These are phyloP conservation scores for Aleurites moluccanus DNA, from an alignment of 441 rosid species.

Conservation along the genomic window DNA sequence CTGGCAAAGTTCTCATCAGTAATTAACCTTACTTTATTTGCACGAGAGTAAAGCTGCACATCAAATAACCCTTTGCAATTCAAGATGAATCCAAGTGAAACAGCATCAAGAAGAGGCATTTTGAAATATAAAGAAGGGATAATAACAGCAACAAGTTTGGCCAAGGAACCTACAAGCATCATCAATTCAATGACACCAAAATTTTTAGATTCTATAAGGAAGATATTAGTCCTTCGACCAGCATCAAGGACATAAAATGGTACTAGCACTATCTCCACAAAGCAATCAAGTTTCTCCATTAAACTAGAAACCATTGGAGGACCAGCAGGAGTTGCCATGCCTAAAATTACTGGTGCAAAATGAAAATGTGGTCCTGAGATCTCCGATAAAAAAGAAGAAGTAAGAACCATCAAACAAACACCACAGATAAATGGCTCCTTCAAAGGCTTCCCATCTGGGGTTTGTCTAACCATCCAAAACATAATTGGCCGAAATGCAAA, in stretches of 20 bases:
- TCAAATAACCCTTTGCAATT: constrained; percentile 48
- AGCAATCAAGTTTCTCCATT: constrained; percentile 36
- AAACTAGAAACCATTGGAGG: constrained; percentile 37
- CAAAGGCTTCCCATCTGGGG: constrained; percentile 49
- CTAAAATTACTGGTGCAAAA: constrained; percentile 37
- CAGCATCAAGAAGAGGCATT: constrained; percentile 41
- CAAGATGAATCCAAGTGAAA: constrained; percentile 40
- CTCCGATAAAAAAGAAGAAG: constrained; percentile 28
- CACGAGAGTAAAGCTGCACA: constrained; percentile 31
- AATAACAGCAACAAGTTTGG: constrained; percentile 27
- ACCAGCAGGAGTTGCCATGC: constrained; percentile 40
- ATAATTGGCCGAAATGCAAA: constrained; percentile 38
- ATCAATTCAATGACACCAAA: constrained; percentile 19
- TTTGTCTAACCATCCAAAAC: constrained; percentile 42
- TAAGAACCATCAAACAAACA: constrained; percentile 31
- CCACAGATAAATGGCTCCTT: constrained; percentile 31
- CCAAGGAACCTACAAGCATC: constrained; percentile 20
- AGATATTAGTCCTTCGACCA: constrained; percentile 30
- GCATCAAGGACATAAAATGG: constrained; percentile 42
- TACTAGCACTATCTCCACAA: constrained; percentile 36
- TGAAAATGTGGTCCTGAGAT: constrained; percentile 27
- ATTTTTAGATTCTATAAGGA: background rate
- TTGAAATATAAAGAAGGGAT: constrained; percentile 34
- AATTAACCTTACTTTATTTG: constrained; percentile 24
- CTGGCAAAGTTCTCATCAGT: constrained; percentile 26